Conservation (phyloP, 805 yeast species). For the Danielia oregonensis region DNA sequence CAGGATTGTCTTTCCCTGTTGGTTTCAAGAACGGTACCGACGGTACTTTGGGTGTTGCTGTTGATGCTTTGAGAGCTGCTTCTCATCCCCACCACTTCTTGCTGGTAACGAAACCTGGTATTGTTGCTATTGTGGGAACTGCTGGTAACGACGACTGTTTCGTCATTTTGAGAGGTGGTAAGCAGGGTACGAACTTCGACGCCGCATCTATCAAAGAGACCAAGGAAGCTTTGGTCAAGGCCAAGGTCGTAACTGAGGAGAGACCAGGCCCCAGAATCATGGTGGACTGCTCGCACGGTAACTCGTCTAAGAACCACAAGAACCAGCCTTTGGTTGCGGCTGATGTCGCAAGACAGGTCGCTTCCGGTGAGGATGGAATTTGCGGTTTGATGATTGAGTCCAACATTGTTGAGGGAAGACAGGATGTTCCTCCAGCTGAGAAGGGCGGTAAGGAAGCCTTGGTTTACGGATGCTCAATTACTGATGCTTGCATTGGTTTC, state of each 20-base stretch:
- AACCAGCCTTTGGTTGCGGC: conserved; percentile 93
- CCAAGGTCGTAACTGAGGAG: conserved; percentile 40
- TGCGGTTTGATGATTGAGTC: conserved; percentile 97
- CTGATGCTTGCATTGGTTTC: conserved; percentile 96
- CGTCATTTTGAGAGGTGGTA: conserved; percentile 94
- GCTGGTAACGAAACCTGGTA: conserved; percentile 96
- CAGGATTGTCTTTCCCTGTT: conserved; percentile 97
- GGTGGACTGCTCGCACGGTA: conserved; percentile 99
- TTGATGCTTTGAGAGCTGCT: conserved; percentile 93
- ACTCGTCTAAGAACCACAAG: conserved; percentile 87
- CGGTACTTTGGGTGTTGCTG: conserved; percentile 87
- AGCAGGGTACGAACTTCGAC: conserved; percentile 89
- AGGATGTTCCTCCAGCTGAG: conserved; percentile 59
- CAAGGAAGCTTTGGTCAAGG: conserved; percentile 53
- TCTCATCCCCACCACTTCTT: conserved; percentile 89
- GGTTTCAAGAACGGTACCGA: conserved; percentile 99
- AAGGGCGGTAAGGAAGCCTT: conserved; percentile 51
- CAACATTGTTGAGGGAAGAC: conserved; percentile 87
- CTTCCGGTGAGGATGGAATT: conserved; percentile 73
- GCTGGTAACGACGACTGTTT: conserved; percentile 94
- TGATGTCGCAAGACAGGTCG: conserved; percentile 76
- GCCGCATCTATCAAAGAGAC: conserved; percentile 72
- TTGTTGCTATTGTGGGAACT: conserved; percentile 94
- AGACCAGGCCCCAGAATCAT: conserved; percentile 57
- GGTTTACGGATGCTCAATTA: conserved; percentile 92